These are phyloP conservation scores for Penicillium argentinense DNA, from an alignment of 495 filamentous ascomycete genomes.

Conservation along the genomic window DNA sequence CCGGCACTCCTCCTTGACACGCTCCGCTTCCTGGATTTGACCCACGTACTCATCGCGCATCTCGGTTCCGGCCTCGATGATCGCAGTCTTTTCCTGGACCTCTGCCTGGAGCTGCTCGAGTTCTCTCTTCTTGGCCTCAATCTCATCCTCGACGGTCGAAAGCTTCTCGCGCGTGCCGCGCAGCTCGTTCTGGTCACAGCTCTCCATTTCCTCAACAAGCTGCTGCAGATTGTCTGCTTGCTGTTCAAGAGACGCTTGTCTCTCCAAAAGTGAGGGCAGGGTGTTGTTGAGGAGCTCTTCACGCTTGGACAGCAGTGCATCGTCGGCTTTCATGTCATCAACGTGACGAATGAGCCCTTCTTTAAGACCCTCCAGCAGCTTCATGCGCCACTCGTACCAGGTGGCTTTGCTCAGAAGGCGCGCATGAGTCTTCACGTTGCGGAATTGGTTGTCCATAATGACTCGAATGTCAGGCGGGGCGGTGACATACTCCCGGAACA, in stretches of 20 bases:
- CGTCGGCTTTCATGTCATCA: conserved; percentile 75
- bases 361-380: conserved; percentile 79
- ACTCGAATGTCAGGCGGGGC: conserved; percentile 80
- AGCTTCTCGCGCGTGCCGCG: conserved; percentile 65
- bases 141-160: conserved; percentile 59
- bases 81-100: conserved; percentile 60
- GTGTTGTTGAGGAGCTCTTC: conserved; percentile 62
- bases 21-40: conserved; percentile 82
- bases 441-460: conserved; percentile 94
- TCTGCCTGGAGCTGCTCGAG: conserved; percentile 64
- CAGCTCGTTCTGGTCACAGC: conserved; percentile 76
- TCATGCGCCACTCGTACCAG: conserved; percentile 98
- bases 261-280: conserved; percentile 61
- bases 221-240: conserved; percentile 66
- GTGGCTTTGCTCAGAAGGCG: conserved; percentile 85
- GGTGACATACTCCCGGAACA: conserved; percentile 87
- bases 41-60: conserved; percentile 65
- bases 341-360: conserved; percentile 72
- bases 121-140: conserved; percentile 64
- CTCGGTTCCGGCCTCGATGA: conserved; percentile 57
- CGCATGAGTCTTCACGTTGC: conserved; percentile 91
- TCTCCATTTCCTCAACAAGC: conserved; percentile 72
- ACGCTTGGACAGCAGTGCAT: conserved; percentile 62
- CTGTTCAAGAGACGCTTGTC: conserved; percentile 57
- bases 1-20: conserved; percentile 78